These are phyloP conservation scores for Malbranchea cinnamomea DNA, from an alignment of 2,329 filamentous ascomycete genomes.

Conservation along the genomic window DNA sequence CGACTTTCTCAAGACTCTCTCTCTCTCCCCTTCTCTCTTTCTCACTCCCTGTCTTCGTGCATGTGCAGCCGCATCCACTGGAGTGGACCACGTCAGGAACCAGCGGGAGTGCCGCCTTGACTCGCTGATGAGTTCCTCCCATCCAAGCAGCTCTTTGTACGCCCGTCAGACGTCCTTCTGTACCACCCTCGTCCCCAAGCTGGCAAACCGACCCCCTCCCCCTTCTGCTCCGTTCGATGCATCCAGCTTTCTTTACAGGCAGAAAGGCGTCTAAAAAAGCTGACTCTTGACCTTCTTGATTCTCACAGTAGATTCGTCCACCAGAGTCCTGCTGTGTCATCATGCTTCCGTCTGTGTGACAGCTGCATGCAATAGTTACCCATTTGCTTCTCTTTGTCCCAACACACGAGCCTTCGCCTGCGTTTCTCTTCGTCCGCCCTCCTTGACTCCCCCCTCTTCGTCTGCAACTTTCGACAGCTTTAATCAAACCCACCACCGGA, in stretches of 20 bases:
- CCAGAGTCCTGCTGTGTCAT: slow-evolving; percentile 11
- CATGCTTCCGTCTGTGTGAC: slow-evolving; percentile 14
- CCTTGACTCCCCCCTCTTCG: slow-evolving; percentile 1
- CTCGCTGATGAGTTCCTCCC: not conserved
- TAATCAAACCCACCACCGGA: not conserved
- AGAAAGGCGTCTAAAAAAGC: slow-evolving; percentile 5
- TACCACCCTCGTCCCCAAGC: not conserved
- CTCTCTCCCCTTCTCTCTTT: not conserved
- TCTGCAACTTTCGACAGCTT: slow-evolving; percentile 1
- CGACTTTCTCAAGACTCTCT: not conserved
- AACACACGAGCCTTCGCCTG: not conserved
- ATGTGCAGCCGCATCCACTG: no score
- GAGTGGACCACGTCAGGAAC: no score
- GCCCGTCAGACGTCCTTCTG: not conserved
- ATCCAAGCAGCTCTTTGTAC: not conserved
- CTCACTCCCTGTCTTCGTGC: not conserved
- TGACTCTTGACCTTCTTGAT: not conserved
- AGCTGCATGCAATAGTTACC: slow-evolving; percentile 12
- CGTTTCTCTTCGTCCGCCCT: slow-evolving; percentile 1
- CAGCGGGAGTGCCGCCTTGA: slow-evolving; percentile 1
- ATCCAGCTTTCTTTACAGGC: slow-evolving; percentile 1
- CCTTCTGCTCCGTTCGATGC: not conserved
- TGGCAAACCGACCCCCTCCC: not conserved
- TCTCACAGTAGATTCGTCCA: no score
- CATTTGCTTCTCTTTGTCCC: slow-evolving; percentile 15